Conservation (phyloP, 306 rosid species). For the Sicyos baderoa region DNA sequence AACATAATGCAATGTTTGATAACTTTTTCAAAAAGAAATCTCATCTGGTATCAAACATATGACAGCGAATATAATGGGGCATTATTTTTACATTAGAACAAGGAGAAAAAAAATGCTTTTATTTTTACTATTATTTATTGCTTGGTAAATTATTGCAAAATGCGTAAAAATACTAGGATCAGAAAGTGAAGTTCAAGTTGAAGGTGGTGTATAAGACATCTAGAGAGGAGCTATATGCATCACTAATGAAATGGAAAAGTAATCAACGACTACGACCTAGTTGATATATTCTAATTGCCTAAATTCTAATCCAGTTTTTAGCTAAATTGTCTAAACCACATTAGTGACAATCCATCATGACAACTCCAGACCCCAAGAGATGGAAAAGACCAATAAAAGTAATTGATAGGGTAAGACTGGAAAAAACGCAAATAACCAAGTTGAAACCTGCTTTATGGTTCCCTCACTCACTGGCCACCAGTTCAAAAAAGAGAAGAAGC, state of each 20-base stretch:
- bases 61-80: neutral
- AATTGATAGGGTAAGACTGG: neutral
- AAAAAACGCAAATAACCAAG: neutral
- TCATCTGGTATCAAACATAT: neutral
- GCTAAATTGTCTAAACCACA: conserved; percentile 1
- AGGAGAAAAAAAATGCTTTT: neutral
- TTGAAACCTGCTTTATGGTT: conserved; percentile 14
- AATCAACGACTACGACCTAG: neutral
- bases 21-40: conserved; percentile 2
- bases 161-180: conserved; percentile 1
- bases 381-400: neutral
- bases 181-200: conserved; percentile 1
- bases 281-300: neutral
- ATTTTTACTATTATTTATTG: neutral
- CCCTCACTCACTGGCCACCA: too few relatives aligned
- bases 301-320: neutral
- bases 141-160: neutral
- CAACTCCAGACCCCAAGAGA: neutral
- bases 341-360: neutral
- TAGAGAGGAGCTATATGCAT: neutral
- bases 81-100: neutral
- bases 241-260: conserved; percentile 5
- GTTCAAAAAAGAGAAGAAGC: too few relatives aligned
- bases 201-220: conserved; percentile 9
- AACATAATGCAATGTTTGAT: neutral